Conservation (phyloP, 768 basidiomycete species). For the Xerocomus spinulosus region DNA sequence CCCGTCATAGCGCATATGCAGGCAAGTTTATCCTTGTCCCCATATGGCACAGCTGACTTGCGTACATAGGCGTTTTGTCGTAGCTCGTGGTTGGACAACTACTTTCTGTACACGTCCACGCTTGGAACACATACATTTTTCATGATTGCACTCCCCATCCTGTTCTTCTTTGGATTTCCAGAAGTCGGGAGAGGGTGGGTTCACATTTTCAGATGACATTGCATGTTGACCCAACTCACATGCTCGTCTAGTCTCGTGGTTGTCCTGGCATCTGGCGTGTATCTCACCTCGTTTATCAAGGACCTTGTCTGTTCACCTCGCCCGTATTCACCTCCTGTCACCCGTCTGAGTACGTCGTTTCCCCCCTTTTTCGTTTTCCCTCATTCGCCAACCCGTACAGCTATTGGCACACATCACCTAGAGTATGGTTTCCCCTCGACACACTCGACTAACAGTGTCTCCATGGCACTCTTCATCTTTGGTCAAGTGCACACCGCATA, state of each 20-base stretch:
- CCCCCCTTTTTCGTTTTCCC: not conserved
- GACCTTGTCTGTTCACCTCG: conserved; percentile 88
- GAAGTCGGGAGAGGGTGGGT: conserved; percentile 72
- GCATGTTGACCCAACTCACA: not conserved
- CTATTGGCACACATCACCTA: conserved; percentile 73
- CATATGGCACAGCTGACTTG: conserved; percentile 7
- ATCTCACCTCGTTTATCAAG: conserved; percentile 82
- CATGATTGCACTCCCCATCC: conserved; percentile 79
- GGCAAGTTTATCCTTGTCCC: conserved; percentile 38
- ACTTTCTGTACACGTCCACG: conserved; percentile 79
- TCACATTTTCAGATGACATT: not conserved
- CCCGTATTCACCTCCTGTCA: conserved; percentile 87
- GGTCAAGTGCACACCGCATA: conserved; percentile 53
- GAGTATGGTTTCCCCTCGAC: conserved; percentile 97
- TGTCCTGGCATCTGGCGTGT: conserved; percentile 76
- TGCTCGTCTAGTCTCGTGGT: conserved; percentile 49
- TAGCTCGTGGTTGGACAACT: conserved; percentile 65
- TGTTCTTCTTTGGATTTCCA: conserved; percentile 84
- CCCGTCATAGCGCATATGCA: conserved; percentile 61
- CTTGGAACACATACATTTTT: conserved; percentile 90
- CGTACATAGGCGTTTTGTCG: conserved; percentile 47
- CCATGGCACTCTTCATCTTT: conserved; percentile 80
- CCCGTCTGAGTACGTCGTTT: conserved; percentile 69
- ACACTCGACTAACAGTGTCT: conserved; percentile 87
- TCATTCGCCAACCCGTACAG: conserved; percentile 32